Percentiles rank a stretch among this genome's conserved stretches.
These are phyloP conservation scores for Pyracantha coccinea DNA, from an alignment of 331 rosid species.

Conservation along the genomic window DNA sequence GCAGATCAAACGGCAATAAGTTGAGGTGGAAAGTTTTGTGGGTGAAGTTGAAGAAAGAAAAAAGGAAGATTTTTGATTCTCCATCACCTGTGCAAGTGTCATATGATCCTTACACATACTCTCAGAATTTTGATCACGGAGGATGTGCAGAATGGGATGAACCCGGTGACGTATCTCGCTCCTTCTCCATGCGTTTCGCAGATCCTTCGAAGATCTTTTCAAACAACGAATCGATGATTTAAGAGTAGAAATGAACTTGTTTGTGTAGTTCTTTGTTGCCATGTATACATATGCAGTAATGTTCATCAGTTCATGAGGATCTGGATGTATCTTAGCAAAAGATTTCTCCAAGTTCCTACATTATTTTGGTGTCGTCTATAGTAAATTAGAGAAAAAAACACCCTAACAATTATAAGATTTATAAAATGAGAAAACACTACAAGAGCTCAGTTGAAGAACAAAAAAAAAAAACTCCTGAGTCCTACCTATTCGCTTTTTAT, in stretches of 20 bases:
- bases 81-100: slow-evolving; percentile 5
- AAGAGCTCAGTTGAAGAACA: too few relatives aligned
- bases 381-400: too few relatives aligned
- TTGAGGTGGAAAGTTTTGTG: slow-evolving; percentile 22
- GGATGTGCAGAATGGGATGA: too few relatives aligned
- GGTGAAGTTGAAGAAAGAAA: slow-evolving; percentile 35
- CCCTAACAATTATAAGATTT: too few relatives aligned
- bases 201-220: slow-evolving; percentile 36
- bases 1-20: slow-evolving; percentile 3
- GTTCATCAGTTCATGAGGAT: not conserved
- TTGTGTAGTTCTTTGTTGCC: not conserved
- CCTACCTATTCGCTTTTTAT: too few relatives aligned
- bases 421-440: too few relatives aligned
- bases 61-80: slow-evolving; percentile 27
- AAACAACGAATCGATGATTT: slow-evolving; percentile 7
- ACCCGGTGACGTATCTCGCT: slow-evolving; percentile 16
- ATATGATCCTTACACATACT: slow-evolving; percentile 44
- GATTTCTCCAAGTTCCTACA: too few relatives aligned
- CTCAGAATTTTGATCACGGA: slow-evolving; percentile 42
- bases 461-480: too few relatives aligned
- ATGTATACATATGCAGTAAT: not conserved
- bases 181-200: slow-evolving; percentile 45
- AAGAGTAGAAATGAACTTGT: not conserved
- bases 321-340: too few relatives aligned
- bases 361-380: too few relatives aligned